Evolutionary conservation across 2,329 filamentous ascomycete species (phyloP).

Genomic region (Penicillium sclerotiorum): DNA sequence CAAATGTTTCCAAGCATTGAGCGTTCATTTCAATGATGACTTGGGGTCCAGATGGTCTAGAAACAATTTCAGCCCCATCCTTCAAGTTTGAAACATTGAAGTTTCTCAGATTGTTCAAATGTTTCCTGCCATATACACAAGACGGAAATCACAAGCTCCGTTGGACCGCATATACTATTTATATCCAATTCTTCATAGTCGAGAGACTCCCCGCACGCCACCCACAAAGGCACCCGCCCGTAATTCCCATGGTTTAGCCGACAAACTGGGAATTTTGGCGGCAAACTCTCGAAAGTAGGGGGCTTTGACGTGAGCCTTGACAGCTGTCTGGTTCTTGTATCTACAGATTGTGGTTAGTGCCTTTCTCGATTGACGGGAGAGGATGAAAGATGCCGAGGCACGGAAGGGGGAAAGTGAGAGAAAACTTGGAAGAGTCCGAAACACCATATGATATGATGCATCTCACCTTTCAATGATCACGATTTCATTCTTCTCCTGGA

Average conservation of each 20-base stretch:
- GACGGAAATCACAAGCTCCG: no score
- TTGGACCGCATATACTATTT: slow-evolving; percentile 17
- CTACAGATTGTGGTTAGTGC: no score
- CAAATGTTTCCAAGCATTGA: no score
- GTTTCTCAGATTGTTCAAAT: no score
- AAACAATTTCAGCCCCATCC: no score
- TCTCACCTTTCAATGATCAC: slow-evolving; percentile 37
- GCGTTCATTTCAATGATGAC: no score
- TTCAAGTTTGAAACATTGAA: no score
- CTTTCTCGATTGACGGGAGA: no score
- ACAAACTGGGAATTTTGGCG: slow-evolving; percentile 18
- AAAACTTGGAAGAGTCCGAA: not conserved
- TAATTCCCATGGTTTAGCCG: slow-evolving; percentile 28
- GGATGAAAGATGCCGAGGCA: slow-evolving; percentile 18
- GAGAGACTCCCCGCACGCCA: slow-evolving; percentile 24
- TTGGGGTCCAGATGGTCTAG: no score
- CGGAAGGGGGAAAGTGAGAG: not conserved
- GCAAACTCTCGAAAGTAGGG: slow-evolving; percentile 29
- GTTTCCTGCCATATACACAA: no score
- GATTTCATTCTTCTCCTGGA: slow-evolving; percentile 33
- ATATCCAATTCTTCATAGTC: slow-evolving; percentile 23
- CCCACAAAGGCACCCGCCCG: slow-evolving; percentile 25
- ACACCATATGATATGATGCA: not conserved
- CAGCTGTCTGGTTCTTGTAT: slow-evolving; percentile 30
- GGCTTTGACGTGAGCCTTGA: slow-evolving; percentile 26